Percentiles rank a stretch among this genome's conserved stretches.
Conservation (phyloP, 2,329 filamentous ascomycete species). For the Arachnomyces sp. region DNA sequence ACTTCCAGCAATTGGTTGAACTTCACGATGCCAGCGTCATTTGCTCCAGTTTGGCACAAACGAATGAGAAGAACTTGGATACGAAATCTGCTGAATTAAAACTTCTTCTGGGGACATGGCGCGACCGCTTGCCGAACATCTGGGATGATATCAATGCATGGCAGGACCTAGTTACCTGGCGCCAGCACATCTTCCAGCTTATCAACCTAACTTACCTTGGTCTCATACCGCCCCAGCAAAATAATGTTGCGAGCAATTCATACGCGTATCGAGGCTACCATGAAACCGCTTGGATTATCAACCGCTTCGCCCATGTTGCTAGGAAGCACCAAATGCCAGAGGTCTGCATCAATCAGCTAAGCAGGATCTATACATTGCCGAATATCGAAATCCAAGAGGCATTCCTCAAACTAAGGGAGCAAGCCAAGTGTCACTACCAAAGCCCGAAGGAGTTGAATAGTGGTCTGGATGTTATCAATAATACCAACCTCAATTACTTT, state of each 20-base stretch:
- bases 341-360: slow-evolving; percentile 94
- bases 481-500: slow-evolving; percentile 98
- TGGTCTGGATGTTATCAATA: slow-evolving; percentile 97
- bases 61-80: slow-evolving; percentile 77
- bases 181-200: slow-evolving; percentile 95
- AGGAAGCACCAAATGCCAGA: slow-evolving; percentile 94
- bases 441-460: slow-evolving; percentile 86
- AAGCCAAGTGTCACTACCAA: slow-evolving; percentile 98
- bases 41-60: slow-evolving; percentile 79
- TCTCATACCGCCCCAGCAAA: slow-evolving; percentile 70
- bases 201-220: slow-evolving; percentile 92
- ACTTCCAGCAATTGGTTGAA: slow-evolving; percentile 97
- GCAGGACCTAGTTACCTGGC: slow-evolving; percentile 99
- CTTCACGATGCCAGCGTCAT: slow-evolving; percentile 96
- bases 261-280: slow-evolving; percentile 97
- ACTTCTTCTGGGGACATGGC: slow-evolving; percentile 86
- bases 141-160: slow-evolving; percentile 99
- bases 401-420: slow-evolving; percentile 95
- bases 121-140: slow-evolving; percentile 88
- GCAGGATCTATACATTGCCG: slow-evolving; percentile 94
- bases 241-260: slow-evolving; percentile 79
- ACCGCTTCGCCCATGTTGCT: slow-evolving; percentile 94
- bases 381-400: slow-evolving; percentile 99
- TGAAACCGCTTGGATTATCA: slow-evolving; percentile 99
- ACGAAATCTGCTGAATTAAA: slow-evolving; percentile 94